Evolutionary conservation across 345 rosid genomes (phyloP).

Genomic region (Populus tremula): DNA sequence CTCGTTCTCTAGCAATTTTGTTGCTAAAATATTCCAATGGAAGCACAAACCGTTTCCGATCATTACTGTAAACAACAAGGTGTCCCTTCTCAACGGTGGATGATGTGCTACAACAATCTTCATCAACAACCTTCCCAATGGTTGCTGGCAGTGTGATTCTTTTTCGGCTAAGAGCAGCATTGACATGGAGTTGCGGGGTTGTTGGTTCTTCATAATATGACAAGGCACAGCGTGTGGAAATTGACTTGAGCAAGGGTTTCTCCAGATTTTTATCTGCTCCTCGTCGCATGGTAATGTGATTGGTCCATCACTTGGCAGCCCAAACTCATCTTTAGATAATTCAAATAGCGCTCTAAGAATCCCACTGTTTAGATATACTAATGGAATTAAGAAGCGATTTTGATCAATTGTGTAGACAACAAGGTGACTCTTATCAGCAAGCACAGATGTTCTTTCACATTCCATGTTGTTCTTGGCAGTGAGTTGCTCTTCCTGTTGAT

Average conservation of each 20-base stretch:
- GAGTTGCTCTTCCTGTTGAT: background rate
- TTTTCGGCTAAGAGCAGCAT: background rate
- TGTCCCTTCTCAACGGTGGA: background rate
- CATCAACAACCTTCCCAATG: background rate
- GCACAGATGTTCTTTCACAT: background rate
- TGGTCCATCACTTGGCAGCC: conserved; percentile 15
- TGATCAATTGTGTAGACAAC: conserved; percentile 11
- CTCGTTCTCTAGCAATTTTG: background rate
- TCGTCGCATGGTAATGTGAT: conserved; percentile 11
- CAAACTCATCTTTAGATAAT: conserved; percentile 18
- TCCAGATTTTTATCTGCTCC: background rate
- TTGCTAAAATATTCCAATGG: background rate
- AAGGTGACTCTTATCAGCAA: conserved; percentile 8
- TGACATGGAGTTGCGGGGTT: background rate
- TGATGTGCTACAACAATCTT: background rate
- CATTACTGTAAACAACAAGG: background rate
- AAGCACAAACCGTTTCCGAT: background rate
- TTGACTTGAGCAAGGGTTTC: background rate
- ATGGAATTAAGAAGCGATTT: conserved; percentile 10
- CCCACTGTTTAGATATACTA: conserved; percentile 5
- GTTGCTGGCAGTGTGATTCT: background rate
- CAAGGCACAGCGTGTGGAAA: background rate
- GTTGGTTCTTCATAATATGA: background rate
- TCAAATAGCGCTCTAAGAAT: conserved; percentile 15
- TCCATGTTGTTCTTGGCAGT: background rate